Evolutionary conservation across 768 basidiomycete species (phyloP), one percentile per base, ranked within the genome.

Genomic region (Leccinellum rugosiceps): DNA sequence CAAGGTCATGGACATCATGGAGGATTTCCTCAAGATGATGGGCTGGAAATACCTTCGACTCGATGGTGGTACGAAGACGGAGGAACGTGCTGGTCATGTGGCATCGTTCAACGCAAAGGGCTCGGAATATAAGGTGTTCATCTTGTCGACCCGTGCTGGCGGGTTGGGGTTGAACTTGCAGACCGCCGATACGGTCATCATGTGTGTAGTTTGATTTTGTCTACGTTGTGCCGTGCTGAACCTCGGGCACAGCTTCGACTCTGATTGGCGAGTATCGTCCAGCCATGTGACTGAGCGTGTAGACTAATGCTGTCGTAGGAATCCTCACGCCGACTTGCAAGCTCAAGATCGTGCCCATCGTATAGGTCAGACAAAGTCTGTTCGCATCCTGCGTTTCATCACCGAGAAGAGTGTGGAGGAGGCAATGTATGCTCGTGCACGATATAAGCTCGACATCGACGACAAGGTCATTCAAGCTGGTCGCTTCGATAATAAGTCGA

Each of bases 341-440:
- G 97, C 97, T 13, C 97, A 99, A 73, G 96, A 99, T 84, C 93
- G 95, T 80, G 93, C 92, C 11, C 96, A 99, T 81, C 95, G 97
- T 83, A 99, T 99, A 67, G 97, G 97, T 58, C 97, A 99, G 71
- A 99, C 97, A 58, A 96, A 95, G 74, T 91, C 94, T 46, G 97
- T 99, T 19, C 86, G 95, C 31, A 98, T 99, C 61, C 80, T 98
- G 62, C 87, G 96, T 60, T 92, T 99, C 73, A 95, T 99, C 70
- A 97, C 96, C 4, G 93, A 97, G 73, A 94, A 94, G 78, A 96
- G 94, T 61, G 94, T 99, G 23, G 97, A 98, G 75, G 97, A 98
- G 75, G 93, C 94, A 4, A 97, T 98, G 84, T 90, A 98, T 59
- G 90, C 92, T 46, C 85, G 94, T 61, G 97, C 97, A 6, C 85